Evolutionary conservation across 306 rosid species (phyloP), one percentile per base, ranked within the genome.

Genomic region (Acacia crassicarpa): DNA sequence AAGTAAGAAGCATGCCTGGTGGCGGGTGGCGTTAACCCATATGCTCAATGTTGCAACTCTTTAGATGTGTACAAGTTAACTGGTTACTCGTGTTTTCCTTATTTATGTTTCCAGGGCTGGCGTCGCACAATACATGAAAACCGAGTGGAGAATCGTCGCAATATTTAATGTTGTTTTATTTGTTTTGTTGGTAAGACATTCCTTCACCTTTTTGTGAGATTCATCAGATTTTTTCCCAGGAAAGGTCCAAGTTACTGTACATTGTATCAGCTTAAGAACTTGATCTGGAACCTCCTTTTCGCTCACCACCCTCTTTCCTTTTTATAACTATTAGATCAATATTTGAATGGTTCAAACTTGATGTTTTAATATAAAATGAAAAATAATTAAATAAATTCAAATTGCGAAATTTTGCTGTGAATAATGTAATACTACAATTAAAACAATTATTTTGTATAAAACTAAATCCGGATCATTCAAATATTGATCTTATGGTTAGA

Each of bases 71-170:
- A 48, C 58, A 38, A 58, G 35, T 76, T 62, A 65, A 80, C 81
- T 84, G 73, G 72, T 69, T 65, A 46, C 22, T 54, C 67, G n/a
- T 35, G 73, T 72, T 72, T 82, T 72, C 17, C 70, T 84, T 41
- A 33, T 66, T 79, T 69, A 14, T 84, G 49, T 79, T 77, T 79
- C 56, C 80, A 94, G 98, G 92, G 98, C 98, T 9, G 98, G 97
- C n/a, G 98, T 93, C 56, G 98, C 98, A 45, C 97, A 95, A 70
- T 93, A 95, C 95, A 95, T 93, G 97, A 95, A 95, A 93, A 86
- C 85, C 0, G 97, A 95, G 84, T 95, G 98, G 97, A 90, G 97
- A 84, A 88, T 95, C 77, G 97, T 90, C 48, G 99, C 99, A 12
- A 89, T 93, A 84, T 95, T 95, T 74, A 91, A 95, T 32, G 84